Evolutionary conservation across 768 basidiomycete species (phyloP), one percentile per base, ranked within the genome.

Genomic region (Multifurca ochricompacta): DNA sequence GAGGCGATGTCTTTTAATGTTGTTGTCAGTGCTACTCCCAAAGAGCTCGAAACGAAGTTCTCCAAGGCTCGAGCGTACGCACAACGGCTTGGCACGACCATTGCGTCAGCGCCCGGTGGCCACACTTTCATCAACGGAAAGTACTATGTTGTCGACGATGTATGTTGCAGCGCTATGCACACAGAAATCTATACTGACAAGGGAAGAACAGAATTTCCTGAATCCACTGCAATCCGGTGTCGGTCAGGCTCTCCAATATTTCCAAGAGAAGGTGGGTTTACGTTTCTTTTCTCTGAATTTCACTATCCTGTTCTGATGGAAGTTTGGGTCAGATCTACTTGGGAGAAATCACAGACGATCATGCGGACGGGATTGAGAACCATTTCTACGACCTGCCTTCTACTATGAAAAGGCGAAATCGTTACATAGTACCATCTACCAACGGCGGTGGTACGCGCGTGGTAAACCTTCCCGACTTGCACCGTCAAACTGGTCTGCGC

Each of bases 331-430:
- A 69, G 86, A 66, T 89, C 1, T 85, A 87, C 64, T 63, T 65
- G 25, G 79, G 81, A 6, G 67, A 70, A 31, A 64, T 91, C 16
- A 74, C 76, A 8, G 82, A 88, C 41, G 74, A 74, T 1, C 69
- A 74, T 36, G 67, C 68, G 7, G 70, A 71, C 6, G 73, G 75
- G 30, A 76, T 89, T 50, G 69, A 78, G 28, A 85, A 76, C 13
- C 92, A 88, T 70, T 98, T 97, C 71, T 97, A 95, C 65, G 91
- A 95, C 62, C 76, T 93, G 6, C 88, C 93, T 1, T 79, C 79
- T 0, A 82, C 89, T 0, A 74, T 74, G 37, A 71, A 75, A 51
- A 76, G 85, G 10, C 71, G 96, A n/a, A 97, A 91, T 67, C 73
- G 69, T 25, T 80, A 87, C 64, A 82, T 97, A 50, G 80, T 82